phyloP scores from a whole-genome alignment of 208 protist species.

The Trypanosomatidae sp. region DNA sequence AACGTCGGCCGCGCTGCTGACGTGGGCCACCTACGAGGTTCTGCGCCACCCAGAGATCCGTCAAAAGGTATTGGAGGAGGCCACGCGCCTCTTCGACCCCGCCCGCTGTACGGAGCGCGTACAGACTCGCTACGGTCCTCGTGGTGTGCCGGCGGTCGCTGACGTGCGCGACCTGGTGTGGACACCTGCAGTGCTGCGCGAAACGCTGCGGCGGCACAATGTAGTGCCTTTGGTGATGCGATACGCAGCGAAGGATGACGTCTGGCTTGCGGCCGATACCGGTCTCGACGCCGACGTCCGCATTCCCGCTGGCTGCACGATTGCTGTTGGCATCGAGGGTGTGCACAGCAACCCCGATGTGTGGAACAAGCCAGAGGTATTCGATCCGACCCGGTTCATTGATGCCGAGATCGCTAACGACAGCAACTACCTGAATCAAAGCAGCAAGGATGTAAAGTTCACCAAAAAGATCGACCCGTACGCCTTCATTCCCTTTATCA shows the following conservation, averaged over 20 bases:
- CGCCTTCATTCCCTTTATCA: constrained; percentile 93
- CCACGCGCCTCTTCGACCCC: constrained; percentile 69
- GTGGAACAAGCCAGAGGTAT: constrained; percentile 76
- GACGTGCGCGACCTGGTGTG: constrained; percentile 66
- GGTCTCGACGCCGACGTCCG: constrained; percentile 71
- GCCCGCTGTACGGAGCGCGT: constrained; percentile 48
- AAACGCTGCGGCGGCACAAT: constrained; percentile 84
- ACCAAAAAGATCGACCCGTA: constrained; percentile 82
- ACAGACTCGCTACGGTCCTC: constrained; percentile 58
- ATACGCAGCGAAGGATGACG: constrained; percentile 71
- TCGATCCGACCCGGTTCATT: constrained; percentile 84
- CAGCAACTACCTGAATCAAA: constrained; percentile 49
- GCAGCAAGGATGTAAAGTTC: constrained; percentile 37
- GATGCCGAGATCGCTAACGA: constrained; percentile 80
- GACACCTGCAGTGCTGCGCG: constrained; percentile 81
- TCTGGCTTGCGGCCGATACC: constrained; percentile 66
- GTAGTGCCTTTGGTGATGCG: constrained; percentile 90
- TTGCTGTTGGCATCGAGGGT: constrained; percentile 80
- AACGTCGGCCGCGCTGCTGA: constrained; percentile 86
- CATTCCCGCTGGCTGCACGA: constrained; percentile 74
- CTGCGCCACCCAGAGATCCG: constrained; percentile 64
- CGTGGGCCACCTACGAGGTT: constrained; percentile 90
- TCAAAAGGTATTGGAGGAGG: constrained; percentile 63
- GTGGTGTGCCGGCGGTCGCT: constrained; percentile 60
- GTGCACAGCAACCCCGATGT: constrained; percentile 81